phyloP scores from a whole-genome alignment of 495 filamentous ascomycete genomes.

The Tetracladium marchalianum region DNA sequence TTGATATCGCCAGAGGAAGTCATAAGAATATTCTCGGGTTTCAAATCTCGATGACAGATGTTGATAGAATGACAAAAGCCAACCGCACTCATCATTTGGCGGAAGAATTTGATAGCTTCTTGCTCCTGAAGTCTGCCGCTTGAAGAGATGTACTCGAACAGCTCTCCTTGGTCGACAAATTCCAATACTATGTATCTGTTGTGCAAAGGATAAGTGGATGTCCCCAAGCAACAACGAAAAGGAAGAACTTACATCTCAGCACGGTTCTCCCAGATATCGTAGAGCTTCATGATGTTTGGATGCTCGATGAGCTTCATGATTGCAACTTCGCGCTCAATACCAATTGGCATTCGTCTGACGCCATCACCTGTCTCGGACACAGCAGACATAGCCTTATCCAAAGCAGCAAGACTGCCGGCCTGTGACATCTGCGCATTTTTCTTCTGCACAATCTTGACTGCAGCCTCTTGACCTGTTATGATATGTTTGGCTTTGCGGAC shows the following conservation, averaged over 20 bases:
- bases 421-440: conserved; percentile 58
- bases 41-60: conserved; percentile 93
- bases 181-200: conserved; percentile 92
- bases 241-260: conserved; percentile 70
- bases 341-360: conserved; percentile 64
- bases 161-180: conserved; percentile 81
- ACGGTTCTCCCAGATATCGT: conserved; percentile 94
- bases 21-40: conserved; percentile 93
- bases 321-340: conserved; percentile 75
- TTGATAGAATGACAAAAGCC: conserved; percentile 87
- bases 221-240: background rate
- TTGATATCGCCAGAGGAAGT: conserved; percentile 66
- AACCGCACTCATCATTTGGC: conserved; percentile 86
- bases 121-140: conserved; percentile 60
- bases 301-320: conserved; percentile 96
- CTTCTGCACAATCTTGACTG: conserved; percentile 89
- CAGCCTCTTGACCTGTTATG: conserved; percentile 63
- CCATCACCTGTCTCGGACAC: conserved; percentile 38
- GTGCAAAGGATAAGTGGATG: conserved; percentile 16
- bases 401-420: conserved; percentile 64
- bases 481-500: conserved; percentile 76
- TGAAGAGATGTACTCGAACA: conserved; percentile 70
- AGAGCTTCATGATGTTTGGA: conserved; percentile 80
- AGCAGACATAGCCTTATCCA: conserved; percentile 43
- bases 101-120: conserved; percentile 76